These are phyloP conservation scores for Raphidocelis subcapitata DNA, from an alignment of 139 green algal species.

Conservation along the genomic window DNA sequence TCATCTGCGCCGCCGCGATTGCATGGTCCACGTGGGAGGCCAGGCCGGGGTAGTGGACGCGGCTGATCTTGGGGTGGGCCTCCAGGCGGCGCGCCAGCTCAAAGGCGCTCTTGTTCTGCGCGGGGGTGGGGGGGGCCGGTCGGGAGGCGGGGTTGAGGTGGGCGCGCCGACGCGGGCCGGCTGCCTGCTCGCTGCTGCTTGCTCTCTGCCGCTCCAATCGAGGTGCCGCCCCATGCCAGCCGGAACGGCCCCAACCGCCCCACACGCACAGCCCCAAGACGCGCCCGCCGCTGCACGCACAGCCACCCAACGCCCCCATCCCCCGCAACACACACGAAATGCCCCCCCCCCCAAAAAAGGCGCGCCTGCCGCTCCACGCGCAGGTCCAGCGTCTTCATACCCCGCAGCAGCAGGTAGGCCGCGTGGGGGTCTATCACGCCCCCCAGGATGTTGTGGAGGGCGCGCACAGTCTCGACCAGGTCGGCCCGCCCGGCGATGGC, in stretches of 20 bases:
- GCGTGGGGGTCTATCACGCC: constrained; percentile 96
- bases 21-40: constrained; percentile 89
- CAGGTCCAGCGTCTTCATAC: constrained; percentile 97
- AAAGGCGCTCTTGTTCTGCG: constrained; percentile 58
- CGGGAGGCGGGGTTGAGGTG: background rate
- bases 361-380: constrained; percentile 81
- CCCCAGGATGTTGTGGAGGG: constrained; percentile 97
- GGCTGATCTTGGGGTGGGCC: constrained; percentile 82
- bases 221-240: too few species aligned
- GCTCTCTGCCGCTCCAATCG: too few species aligned
- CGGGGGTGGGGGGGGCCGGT: background rate
- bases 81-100: constrained; percentile 76
- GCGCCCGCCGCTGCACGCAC: too few species aligned
- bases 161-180: background rate
- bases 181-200: background rate
- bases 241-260: too few species aligned
- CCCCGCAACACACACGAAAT: constrained; percentile 23
- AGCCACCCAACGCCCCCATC: background rate
- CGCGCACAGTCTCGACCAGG: constrained; percentile 77
- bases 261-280: background rate
- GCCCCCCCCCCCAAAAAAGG: background rate
- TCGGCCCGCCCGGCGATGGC: constrained; percentile 77
- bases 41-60: constrained; percentile 85
- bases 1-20: constrained; percentile 94
- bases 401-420: constrained; percentile 93